These are phyloP conservation scores for Endocalyx cinctus DNA, from an alignment of 2,329 filamentous ascomycete genomes.

Conservation along the genomic window DNA sequence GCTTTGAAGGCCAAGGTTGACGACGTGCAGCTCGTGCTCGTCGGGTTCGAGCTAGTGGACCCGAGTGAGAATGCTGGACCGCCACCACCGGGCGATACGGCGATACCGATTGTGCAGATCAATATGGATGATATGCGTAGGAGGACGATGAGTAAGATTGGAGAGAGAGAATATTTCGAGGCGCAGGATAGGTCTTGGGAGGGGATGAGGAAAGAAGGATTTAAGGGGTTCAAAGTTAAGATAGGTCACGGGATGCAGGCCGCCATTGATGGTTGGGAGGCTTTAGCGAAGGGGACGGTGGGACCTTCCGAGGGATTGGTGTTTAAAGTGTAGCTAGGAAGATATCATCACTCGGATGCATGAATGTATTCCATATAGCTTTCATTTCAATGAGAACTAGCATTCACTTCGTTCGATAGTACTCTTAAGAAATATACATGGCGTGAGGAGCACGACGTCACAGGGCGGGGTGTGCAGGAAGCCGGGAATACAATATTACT, in stretches of 20 bases:
- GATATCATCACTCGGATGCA: too few relatives aligned
- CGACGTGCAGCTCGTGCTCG: conserved; percentile 7
- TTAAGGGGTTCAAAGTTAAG: conserved; percentile 16
- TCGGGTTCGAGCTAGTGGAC: conserved; percentile 17
- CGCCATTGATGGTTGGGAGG: conserved; percentile 22
- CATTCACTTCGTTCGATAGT: too few relatives aligned
- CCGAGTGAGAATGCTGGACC: not conserved
- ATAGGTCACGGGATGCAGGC: conserved; percentile 26
- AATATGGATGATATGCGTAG: conserved; percentile 18
- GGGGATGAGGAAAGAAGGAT: conserved; percentile 13
- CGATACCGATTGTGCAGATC: conserved; percentile 5
- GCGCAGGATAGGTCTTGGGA: conserved; percentile 15
- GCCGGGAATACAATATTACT: too few relatives aligned
- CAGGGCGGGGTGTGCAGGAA: too few relatives aligned
- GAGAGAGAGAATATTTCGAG: conserved; percentile 19
- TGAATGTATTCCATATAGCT: too few relatives aligned
- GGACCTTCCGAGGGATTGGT: conserved; percentile 22
- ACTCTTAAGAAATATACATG: too few relatives aligned
- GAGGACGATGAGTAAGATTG: conserved; percentile 19
- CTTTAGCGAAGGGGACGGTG: conserved; percentile 17
- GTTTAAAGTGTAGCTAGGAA: conserved; percentile 19
- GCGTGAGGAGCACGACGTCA: too few relatives aligned
- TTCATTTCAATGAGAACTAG: too few relatives aligned
- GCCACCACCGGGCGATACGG: not conserved
- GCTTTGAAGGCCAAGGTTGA: conserved; percentile 6